These are phyloP conservation scores for Striga asiatica DNA, from an alignment of 257 asterid species.

Conservation along the genomic window DNA sequence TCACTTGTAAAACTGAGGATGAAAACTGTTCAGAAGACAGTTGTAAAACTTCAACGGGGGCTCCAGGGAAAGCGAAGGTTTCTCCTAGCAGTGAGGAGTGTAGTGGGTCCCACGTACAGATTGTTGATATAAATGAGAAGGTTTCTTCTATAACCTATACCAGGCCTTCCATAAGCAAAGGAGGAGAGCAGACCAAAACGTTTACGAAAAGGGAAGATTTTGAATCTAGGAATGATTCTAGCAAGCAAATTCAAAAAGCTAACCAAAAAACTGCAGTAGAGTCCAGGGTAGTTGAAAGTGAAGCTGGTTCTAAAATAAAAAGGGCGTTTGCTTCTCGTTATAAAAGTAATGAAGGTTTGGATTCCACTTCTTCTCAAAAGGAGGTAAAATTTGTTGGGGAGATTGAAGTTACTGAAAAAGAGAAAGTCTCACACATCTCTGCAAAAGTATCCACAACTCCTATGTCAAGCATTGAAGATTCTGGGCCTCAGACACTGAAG, in stretches of 20 bases:
- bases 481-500: constrained; percentile 38
- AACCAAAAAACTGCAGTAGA: constrained; percentile 26
- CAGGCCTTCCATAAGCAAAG: constrained; percentile 17
- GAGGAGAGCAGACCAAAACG: background rate
- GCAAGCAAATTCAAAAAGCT: constrained; percentile 22
- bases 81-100: constrained; percentile 24
- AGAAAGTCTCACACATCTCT: constrained; percentile 21
- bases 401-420: constrained; percentile 26
- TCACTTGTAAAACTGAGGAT: constrained; percentile 23
- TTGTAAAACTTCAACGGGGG: constrained; percentile 18
- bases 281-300: constrained; percentile 22
- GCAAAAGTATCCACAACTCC: constrained; percentile 27
- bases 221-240: constrained; percentile 20
- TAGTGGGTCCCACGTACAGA: constrained; percentile 1
- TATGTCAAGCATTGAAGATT: constrained; percentile 34
- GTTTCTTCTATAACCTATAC: constrained; percentile 20
- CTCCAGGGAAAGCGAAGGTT: constrained; percentile 27
- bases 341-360: constrained; percentile 30
- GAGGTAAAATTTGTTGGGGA: constrained; percentile 23
- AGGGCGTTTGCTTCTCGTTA: constrained; percentile 29
- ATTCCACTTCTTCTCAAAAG: constrained; percentile 19
- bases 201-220: constrained; percentile 25
- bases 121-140: constrained; percentile 18
- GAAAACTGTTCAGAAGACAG: constrained; percentile 29
- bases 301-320: constrained; percentile 30